phyloP scores from a whole-genome alignment of 2,329 filamentous ascomycete genomes.

The Monosporascus sp. region DNA sequence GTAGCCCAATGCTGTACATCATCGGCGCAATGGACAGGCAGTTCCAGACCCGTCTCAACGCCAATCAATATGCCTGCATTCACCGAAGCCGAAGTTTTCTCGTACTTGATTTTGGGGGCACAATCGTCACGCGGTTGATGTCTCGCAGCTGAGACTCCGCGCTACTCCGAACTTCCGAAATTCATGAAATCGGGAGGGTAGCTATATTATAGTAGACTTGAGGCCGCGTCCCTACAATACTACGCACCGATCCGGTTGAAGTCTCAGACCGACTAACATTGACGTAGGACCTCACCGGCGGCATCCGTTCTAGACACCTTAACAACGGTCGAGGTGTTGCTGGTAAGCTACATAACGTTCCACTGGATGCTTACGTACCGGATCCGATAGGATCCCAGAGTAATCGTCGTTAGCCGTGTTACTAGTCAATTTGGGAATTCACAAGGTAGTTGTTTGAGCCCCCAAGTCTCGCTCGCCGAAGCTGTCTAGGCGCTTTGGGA shows the following conservation, averaged over 20 bases:
- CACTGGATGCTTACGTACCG: no score
- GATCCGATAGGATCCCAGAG: no score
- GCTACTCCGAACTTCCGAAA: neutral
- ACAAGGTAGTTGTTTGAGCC: no score
- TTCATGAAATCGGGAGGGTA: neutral
- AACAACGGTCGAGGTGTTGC: no score
- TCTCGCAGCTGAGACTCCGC: neutral
- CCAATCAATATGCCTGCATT: neutral
- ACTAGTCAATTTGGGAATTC: no score
- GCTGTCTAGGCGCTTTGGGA: neutral
- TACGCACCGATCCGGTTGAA: neutral
- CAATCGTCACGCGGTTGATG: constrained; percentile 1
- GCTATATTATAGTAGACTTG: neutral
- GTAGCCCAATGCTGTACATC: neutral
- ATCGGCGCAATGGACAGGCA: neutral
- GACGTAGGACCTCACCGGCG: neutral
- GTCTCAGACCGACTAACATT: neutral
- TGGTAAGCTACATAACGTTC: no score
- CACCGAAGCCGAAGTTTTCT: neutral
- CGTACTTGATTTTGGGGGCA: constrained; percentile 7
- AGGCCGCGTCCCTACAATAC: neutral
- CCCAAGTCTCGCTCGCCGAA: no score
- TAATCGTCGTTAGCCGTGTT: no score
- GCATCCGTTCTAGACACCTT: neutral
- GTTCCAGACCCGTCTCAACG: neutral